Conservation (phyloP, 176 grass and related monocot genomes). For the bread wheat (Triticum aestivum) region IWGSC_CS_RefSeq_v2.1 NC_057811.1:384909571-384910070, state of each 20-base stretch:
- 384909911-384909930: constrained; percentile 37
- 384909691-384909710: constrained; percentile 7
- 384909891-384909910: constrained; percentile 46
- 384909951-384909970: constrained; percentile 16
- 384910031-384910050: constrained; percentile 32
- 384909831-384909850: not conserved
- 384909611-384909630: constrained; percentile 65
- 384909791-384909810: constrained; percentile 13
- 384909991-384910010: constrained; percentile 55
- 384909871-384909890: not conserved
- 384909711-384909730: not conserved
- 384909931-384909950: constrained; percentile 32
- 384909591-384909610: not conserved
- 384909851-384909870: constrained; percentile 34
- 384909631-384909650: constrained; percentile 59
- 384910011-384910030: constrained; percentile 11
- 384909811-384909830: constrained; percentile 34
- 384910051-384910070: constrained; percentile 46
- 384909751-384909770: constrained; percentile 36
- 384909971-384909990: constrained; percentile 28
- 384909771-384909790: not conserved
- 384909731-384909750: not conserved
- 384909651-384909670: constrained; percentile 79
- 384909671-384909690: constrained; percentile 29
- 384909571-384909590: too few species aligned